Base-by-base conservation (phyloP, 495 filamentous ascomycete species). In the Melanomma pulvis-pyrius region DNA sequence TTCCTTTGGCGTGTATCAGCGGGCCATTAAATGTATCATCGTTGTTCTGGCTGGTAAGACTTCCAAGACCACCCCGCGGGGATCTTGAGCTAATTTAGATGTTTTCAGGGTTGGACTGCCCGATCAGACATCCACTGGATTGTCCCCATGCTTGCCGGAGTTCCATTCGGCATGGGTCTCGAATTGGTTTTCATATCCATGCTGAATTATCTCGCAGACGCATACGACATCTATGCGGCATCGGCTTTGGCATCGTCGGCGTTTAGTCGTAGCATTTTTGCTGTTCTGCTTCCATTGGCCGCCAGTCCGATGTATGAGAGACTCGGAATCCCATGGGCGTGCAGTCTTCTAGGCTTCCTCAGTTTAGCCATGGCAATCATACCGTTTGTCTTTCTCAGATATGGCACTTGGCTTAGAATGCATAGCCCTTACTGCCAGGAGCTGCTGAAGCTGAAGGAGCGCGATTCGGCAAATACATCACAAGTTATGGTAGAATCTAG, bases 201-300 rank as follows among this genome's bases (percentile, higher is more conserved):
- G 2, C 78, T 88, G 49, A 88, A 84, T 65, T 89, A 89, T 65
- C 80, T 88, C 70, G 80, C 87, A 63, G 86, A 89, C 54, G 80
- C 82, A 47, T 90, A 90, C 50, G 15, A 41, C 61, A 79, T 82
- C 77, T 81, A 82, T 52, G 80, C 83, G 46, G 84, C 84, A 69
- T 74, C 67, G 21, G 82, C 81, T 13, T 76, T 84, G 24, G 76
- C 83, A 3, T 79, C 75, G 13, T 82, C 81, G 55, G 76, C 76
- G 0, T 70, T 83, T 32, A 60, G 81, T 15, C 76, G 82, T 30
- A 76, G 74, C 1, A 59, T 67, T 7, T 62, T 78, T 30, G 82
- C 76, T 0, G 82, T 75, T 12, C 78, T 75, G 11, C 74, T 78
- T 54, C 74, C 75, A n/a, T 41, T 76, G 17, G 72, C 74, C 50